Evolutionary conservation across 2,329 filamentous ascomycete genomes (phyloP).

Genomic region (Polytolypa hystricis): DNA sequence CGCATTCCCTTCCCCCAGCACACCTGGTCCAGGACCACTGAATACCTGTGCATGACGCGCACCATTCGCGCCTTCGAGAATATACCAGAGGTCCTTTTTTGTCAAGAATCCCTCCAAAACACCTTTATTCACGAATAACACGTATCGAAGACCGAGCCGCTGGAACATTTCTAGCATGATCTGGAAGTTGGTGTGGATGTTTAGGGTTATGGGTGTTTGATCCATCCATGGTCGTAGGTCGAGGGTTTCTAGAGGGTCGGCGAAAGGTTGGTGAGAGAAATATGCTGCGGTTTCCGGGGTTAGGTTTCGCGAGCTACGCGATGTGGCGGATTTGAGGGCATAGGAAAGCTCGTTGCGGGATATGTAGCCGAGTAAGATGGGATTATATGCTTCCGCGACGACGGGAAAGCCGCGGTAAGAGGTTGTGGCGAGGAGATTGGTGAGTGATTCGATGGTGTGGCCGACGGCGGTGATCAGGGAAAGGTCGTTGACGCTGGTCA

Average conservation of each 20-base stretch:
- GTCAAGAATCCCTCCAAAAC: constrained; percentile 75
- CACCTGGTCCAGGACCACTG: constrained; percentile 16
- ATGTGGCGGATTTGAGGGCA: constrained; percentile 56
- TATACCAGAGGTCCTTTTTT: constrained; percentile 95
- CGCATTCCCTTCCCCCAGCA: constrained; percentile 17
- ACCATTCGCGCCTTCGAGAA: constrained; percentile 67
- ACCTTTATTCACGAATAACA: constrained; percentile 76
- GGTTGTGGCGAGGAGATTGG: constrained; percentile 58
- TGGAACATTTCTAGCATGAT: constrained; percentile 91
- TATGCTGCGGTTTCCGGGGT: constrained; percentile 64
- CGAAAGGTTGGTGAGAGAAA: constrained; percentile 73
- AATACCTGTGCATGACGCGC: constrained; percentile 20
- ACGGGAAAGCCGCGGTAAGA: constrained; percentile 87
- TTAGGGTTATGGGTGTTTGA: constrained; percentile 87
- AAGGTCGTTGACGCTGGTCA: constrained; percentile 86
- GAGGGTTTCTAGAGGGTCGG: constrained; percentile 64
- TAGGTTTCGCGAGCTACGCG: constrained; percentile 38
- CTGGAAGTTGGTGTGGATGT: constrained; percentile 62
- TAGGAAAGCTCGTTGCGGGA: constrained; percentile 80
- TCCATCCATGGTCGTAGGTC: constrained; percentile 98
- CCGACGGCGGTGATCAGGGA: constrained; percentile 77
- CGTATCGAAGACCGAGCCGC: constrained; percentile 80
- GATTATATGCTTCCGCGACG: constrained; percentile 64
- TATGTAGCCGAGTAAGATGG: constrained; percentile 82
- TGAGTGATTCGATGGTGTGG: constrained; percentile 71